Conservation (phyloP, 306 rosid genomes). For the Vigna hirtella region DNA sequence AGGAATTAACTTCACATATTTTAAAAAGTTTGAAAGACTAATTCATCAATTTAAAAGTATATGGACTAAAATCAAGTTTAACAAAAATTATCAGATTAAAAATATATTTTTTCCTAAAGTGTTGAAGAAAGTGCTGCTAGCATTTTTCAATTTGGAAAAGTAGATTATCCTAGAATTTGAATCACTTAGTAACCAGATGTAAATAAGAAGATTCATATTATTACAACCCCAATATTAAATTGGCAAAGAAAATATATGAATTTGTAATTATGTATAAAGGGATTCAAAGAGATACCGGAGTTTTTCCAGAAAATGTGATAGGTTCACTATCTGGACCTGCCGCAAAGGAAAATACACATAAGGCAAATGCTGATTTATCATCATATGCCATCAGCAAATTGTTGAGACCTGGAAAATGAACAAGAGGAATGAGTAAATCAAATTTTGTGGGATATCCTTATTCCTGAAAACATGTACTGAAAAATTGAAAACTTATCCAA, state of each 20-base stretch:
- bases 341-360: constrained; percentile 80
- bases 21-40: no score
- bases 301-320: constrained; percentile 82
- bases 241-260: constrained; percentile 20
- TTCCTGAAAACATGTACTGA: neutral
- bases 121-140: no score
- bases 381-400: constrained; percentile 89
- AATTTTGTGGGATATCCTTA: constrained; percentile 13
- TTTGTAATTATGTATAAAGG: neutral
- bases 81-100: no score
- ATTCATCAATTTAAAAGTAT: no score
- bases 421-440: constrained; percentile 34
- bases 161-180: no score
- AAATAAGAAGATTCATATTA: constrained; percentile 1
- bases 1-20: no score
- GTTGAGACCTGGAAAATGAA: constrained; percentile 77
- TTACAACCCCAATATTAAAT: neutral
- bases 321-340: constrained; percentile 78
- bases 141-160: no score
- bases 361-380: constrained; percentile 93
- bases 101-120: no score
- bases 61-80: no score
- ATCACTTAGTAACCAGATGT: neutral
- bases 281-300: constrained; percentile 62
- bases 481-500: constrained; percentile 26